phyloP scores from a whole-genome alignment of 2,329 filamentous ascomycete species.

The Eutypa lata region DNA sequence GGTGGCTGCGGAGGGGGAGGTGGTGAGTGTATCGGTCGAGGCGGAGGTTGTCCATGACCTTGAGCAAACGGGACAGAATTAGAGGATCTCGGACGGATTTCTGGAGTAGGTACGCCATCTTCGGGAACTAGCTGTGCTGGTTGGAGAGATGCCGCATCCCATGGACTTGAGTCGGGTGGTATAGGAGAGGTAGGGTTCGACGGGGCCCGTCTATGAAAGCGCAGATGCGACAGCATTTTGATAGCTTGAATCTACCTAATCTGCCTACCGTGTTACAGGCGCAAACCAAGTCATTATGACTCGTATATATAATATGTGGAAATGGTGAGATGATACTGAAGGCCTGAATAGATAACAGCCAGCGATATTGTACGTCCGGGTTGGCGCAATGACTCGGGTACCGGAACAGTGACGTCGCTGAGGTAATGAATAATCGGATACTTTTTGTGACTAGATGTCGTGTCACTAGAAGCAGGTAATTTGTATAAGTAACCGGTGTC shows the following conservation, averaged over 20 bases:
- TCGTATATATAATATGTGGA: neutral
- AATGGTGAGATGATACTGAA: no score
- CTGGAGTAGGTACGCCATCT: conserved; percentile 44
- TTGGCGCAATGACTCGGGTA: no score
- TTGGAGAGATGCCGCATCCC: conserved; percentile 36
- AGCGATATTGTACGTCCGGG: no score
- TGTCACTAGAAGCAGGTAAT: no score
- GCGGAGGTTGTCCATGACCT: conserved; percentile 25
- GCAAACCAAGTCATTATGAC: neutral
- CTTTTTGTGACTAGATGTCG: no score
- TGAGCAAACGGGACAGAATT: conserved; percentile 26
- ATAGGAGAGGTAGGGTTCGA: conserved; percentile 54
- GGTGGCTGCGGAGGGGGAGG: conserved; percentile 31
- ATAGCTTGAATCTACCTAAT: neutral
- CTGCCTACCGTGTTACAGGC: neutral
- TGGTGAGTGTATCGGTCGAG: conserved; percentile 31
- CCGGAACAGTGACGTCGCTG: no score
- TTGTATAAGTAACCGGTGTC: no score
- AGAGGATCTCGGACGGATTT: conserved; percentile 35
- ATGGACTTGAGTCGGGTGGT: conserved; percentile 40
- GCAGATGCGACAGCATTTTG: conserved; percentile 51
- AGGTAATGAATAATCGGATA: no score
- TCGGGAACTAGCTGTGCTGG: conserved; percentile 40
- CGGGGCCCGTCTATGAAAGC: conserved; percentile 56
- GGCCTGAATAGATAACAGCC: no score